Percentiles rank a stretch among this genome's conserved stretches.
phyloP scores from a whole-genome alignment of 352 stramenopile genomes.

The Phytophthora pseudosyringae region DNA sequence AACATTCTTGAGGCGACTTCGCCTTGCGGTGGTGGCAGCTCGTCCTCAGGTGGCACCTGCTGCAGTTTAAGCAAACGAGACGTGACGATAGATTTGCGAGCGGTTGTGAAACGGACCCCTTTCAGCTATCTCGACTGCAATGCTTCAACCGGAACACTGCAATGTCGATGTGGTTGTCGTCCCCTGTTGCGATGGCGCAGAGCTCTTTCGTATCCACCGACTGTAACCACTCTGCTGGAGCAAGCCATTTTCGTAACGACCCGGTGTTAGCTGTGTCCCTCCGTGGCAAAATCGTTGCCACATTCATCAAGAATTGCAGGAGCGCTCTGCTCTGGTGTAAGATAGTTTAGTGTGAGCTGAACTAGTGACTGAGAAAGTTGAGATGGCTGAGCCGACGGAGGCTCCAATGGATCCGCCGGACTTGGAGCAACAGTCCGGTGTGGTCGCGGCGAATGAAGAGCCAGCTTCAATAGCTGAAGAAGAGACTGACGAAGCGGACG shows the following conservation, averaged over 20 bases:
- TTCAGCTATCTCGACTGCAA: background rate
- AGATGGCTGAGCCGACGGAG: constrained; percentile 9
- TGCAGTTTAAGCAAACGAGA: background rate
- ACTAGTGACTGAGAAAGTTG: background rate
- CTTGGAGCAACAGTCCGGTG: background rate
- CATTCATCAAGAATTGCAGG: constrained; percentile 16
- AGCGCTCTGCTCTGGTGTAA: background rate
- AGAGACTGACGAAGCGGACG: background rate
- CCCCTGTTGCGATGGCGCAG: background rate
- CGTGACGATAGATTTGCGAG: background rate
- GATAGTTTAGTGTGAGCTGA: background rate
- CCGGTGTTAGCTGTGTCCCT: background rate
- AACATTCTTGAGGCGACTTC: constrained; percentile 38
- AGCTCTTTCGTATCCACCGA: background rate
- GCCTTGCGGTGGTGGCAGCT: constrained; percentile 35
- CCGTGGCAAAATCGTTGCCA: constrained; percentile 1
- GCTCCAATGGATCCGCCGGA: background rate
- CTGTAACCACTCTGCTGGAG: background rate
- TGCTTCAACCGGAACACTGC: too few relatives aligned
- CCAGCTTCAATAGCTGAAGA: background rate
- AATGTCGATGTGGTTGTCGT: background rate
- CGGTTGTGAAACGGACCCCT: background rate
- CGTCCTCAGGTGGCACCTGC: constrained; percentile 8
- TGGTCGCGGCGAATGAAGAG: constrained; percentile 5
- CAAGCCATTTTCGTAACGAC: constrained; percentile 16